Base-by-base conservation (phyloP, 345 rosid genomes). In the Lenwebbia sp. region DNA sequence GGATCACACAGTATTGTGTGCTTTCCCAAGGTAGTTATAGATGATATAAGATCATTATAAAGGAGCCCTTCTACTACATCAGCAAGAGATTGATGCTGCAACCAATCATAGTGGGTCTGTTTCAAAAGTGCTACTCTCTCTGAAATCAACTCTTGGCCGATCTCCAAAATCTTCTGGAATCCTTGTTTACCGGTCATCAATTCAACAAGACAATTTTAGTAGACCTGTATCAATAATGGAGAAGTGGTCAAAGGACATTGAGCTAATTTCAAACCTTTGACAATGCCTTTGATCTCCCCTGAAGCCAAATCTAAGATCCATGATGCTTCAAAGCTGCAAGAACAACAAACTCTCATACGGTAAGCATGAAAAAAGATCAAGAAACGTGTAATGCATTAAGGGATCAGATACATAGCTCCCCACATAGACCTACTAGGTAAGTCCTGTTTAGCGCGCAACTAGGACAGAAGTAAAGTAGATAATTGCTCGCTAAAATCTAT, bases 241-340 rank as follows among this genome's bases (percentile, higher is more conserved):
- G 70, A 21, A 47, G 40, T 56, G 49, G 28, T 17, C 49, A n/a
- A 56, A 30, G 58, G 21, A n/a, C 74, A 33, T 13, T 13, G 74
- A 51, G 21, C 60, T 44, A 86, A 87, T 85, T 81, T 84, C 85
- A 88, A 88, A 96, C 99, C 99, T 94, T 87, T 89, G 50, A 94
- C 88, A 83, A 88, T 89, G 88, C 95, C 95, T 92, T 90, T 91
- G 53, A 93, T 91, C 88, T 93, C 89, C 88, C 99, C 96, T 49
- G 93, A 92, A 84, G 92, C 90, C 86, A 88, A 86, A 90, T 97
- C 94, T 88, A 96, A 84, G 49, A 92, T 89, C 99, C 99, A 97
- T 57, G 94, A 86, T 88, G 90, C 89, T 33, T 96, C 92, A 88
- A 96, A 96, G 91, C 99, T 96, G 96, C 86, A 88, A 92, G 56